Base-by-base conservation (phyloP, 2,329 filamentous ascomycete species). In the Calonectria hongkongensis region DNA sequence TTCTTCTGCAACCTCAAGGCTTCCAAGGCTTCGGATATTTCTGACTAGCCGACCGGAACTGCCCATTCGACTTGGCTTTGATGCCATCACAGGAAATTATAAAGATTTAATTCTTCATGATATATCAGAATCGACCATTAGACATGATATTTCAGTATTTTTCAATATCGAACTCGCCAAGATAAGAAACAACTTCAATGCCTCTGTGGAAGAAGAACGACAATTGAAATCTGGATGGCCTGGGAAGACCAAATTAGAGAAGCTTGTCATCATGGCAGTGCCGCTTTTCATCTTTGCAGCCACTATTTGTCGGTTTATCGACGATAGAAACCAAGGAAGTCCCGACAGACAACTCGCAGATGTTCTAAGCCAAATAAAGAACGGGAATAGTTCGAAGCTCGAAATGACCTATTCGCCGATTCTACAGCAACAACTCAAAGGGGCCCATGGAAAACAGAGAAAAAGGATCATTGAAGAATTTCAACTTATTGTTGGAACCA, bases 1-100 rank as follows among this genome's bases (percentile, higher is more conserved):
- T 36, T 27, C 45, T 39, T 36, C 15, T 33, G 21, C 15, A 36
- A 5, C 3, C 25, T 63, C 41, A 30, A 16, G 78, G 8, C 50
- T 65, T 6, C 12, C 60, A 1, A 87, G 66, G 6, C 45, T 86
- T 12, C 81, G 80, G 63, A 67, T 84, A 1, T 86, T 88, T 48
- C 9, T 64, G 8, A 64, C 60, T 1, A 64, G 60, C n/a, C 25
- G 60, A 39, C 60, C 60, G 9, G 60, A 64, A 36, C 39, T 48
- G 30, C 41, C 41, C 2, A 50, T 64, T 16, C 41, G 28, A 2
- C 16, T 50, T 4, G 41, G 39, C n/a, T 64, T 64, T 13, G 21
- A n/a, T 18, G 9, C 27, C 7, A 50, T 50, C 9, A 13, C 13
- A 12, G 43, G 43, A 18, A 50, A 18, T 13, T 36, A 64, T 10